phyloP scores from a whole-genome alignment of 2,329 filamentous ascomycete species.

The Amylocarpus encephaloides region DNA sequence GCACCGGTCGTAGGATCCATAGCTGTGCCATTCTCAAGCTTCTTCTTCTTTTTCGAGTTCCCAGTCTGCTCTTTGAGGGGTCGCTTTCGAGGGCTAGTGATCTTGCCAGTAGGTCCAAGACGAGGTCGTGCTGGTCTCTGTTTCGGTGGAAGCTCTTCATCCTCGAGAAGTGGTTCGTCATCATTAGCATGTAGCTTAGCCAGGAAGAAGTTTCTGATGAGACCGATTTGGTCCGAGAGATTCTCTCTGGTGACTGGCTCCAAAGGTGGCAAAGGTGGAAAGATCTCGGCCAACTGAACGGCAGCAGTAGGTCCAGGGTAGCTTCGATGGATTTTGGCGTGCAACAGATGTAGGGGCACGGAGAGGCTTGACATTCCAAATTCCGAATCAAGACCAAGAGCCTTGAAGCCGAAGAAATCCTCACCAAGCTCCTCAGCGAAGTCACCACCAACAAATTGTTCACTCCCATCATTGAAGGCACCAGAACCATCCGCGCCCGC shows the following conservation, averaged over 20 bases:
- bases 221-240: slow-evolving; percentile 72
- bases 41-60: slow-evolving; percentile 82
- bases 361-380: slow-evolving; percentile 82
- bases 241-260: slow-evolving; percentile 75
- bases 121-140: slow-evolving; percentile 60
- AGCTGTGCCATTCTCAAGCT: slow-evolving; percentile 50
- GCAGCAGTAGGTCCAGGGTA: slow-evolving; percentile 64
- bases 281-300: slow-evolving; percentile 45
- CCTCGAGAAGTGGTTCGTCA: slow-evolving; percentile 79
- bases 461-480: slow-evolving; percentile 92
- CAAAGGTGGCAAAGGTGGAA: slow-evolving; percentile 61
- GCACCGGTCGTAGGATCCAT: slow-evolving; percentile 29
- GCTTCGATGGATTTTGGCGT: slow-evolving; percentile 80
- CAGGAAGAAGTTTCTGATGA: slow-evolving; percentile 88
- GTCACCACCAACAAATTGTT: slow-evolving; percentile 93
- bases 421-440: slow-evolving; percentile 97
- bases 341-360: slow-evolving; percentile 88
- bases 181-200: slow-evolving; percentile 79
- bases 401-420: slow-evolving; percentile 98
- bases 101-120: slow-evolving; percentile 74
- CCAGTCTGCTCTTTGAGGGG: slow-evolving; percentile 77
- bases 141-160: slow-evolving; percentile 90
- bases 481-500: slow-evolving; percentile 76
- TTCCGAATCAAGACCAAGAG: slow-evolving; percentile 85
- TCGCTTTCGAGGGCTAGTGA: slow-evolving; percentile 75